Base-by-base conservation (phyloP, 441 rosid genomes). In the Theobroma grandiflorum region DNA sequence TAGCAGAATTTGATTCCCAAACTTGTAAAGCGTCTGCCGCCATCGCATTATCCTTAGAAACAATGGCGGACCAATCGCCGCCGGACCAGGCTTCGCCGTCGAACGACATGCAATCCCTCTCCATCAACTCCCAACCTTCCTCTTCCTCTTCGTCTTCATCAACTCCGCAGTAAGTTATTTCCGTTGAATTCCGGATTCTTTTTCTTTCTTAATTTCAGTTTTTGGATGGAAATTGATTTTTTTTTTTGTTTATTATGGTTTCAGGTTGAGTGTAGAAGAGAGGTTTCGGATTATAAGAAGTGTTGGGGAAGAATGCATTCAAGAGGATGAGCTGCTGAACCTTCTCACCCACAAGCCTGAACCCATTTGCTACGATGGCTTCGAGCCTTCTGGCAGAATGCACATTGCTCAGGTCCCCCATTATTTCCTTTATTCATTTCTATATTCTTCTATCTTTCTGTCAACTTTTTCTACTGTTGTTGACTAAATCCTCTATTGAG, bases 311-410 rank as follows among this genome's bases (percentile, higher is more conserved):
- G 90, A 94, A 86, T 94, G 98, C 70, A 88, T 90, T 37, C 89
- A 83, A 50, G 95, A 94, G 49, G 98, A 90, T 73, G 98, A 96
- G 78, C 86, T 96, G 20, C 59, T 84, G 85, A 90, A 86, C 82
- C 94, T 94, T 81, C 92, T 96, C 8, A 72, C 91, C 49, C 89
- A 94, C 77, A 92, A 96, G 81, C 89, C 94, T 70, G 67, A 87
- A 65, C 97, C 97, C 10, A 89, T 93, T 82, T 93, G 98, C 85
- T 96, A 94, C 50, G 98, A 96, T 71, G 98, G 97, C 2, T 94
- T 96, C 63, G 99, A 92, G 86, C 98, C 99, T 59, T 94, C 99
- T 5, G 94, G 97, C 59, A 85, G 94, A 80, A 94, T 94, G 99
- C 97, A 96, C 85, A 93, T 96, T 10, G 95, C 98, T 83, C 95